phyloP scores from a whole-genome alignment of 257 asterid species.

The Coffea canephora region DNA sequence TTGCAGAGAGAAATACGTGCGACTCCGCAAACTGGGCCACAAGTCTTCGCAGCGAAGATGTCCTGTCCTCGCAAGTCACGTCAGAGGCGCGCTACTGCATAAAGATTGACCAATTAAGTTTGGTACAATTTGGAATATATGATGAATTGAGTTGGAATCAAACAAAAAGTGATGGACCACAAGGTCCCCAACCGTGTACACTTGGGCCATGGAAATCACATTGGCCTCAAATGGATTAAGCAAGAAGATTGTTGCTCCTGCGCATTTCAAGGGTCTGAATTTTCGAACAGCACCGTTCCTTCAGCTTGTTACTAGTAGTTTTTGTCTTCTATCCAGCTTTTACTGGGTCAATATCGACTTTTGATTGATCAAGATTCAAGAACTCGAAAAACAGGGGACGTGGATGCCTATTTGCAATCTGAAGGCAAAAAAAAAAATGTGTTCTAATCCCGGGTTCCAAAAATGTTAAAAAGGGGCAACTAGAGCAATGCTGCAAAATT shows the following conservation, averaged over 20 bases:
- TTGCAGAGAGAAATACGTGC: background rate
- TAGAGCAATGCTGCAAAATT: background rate
- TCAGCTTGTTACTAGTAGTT: background rate
- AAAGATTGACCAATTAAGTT: background rate
- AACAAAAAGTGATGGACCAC: constrained; percentile 16
- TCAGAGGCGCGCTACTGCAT: background rate
- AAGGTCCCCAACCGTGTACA: background rate
- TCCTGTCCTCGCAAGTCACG: background rate
- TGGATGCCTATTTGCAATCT: background rate
- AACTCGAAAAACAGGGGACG: background rate
- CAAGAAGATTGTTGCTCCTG: background rate
- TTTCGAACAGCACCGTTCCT: too few species aligned
- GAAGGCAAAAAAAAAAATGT: background rate
- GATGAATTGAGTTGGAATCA: constrained; percentile 10
- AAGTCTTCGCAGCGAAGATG: background rate
- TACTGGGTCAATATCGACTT: background rate
- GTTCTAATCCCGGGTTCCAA: background rate
- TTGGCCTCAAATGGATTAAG: background rate
- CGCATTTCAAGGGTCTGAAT: background rate
- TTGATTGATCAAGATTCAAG: background rate
- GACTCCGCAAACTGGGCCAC: background rate
- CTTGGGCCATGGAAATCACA: background rate
- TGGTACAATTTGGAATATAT: constrained; percentile 4
- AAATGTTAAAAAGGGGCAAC: background rate
- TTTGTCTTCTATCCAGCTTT: background rate